Evolutionary conservation across 1,284 basidiomycete genomes (phyloP), one percentile per base, ranked within the genome.

Genomic region (Uromyces viciae-fabae): DNA sequence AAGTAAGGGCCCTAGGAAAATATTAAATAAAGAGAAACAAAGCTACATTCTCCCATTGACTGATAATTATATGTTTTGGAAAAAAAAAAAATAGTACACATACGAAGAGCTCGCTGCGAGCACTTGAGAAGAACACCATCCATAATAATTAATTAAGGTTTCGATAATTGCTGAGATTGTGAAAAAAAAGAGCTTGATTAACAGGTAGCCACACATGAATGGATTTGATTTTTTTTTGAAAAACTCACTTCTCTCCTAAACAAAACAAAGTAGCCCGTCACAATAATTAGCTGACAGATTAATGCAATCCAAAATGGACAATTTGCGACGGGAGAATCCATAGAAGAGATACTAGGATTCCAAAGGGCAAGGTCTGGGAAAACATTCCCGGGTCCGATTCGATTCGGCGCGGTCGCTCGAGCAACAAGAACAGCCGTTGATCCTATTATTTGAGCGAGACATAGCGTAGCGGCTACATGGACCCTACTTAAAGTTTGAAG

Each of bases 211-310:
- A n/a, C n/a, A n/a, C n/a, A n/a, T n/a, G n/a, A n/a, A n/a, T n/a
- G n/a, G n/a, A n/a, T n/a, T n/a, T n/a, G n/a, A n/a, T n/a, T n/a
- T n/a, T n/a, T n/a, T n/a, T n/a, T n/a, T 31, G n/a, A 28, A 28
- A 22, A 28, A 76, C 75, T 36, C 28, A 80, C 78, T 86, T 93
- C 92, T 87, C 92, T 92, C 85, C 92, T 90, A 86, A 93, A 96
- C 90, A 95, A 95, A 92, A 93, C 92, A 88, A 95, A 94, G 88
- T 95, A 96, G 33, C 94, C 94, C 81, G 92, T 87, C 79, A 95
- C 93, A 84, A 96, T 94, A 83, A 94, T 86, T 78, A 95, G 85
- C 85, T 93, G 92, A 85, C 90, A 92, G 15, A 90, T 84, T 43
- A 96, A 88, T 81, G 93, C 93, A 72, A 94, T 87, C 94, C 94